Evolutionary conservation across 1,284 basidiomycete species (phyloP), one percentile per base, ranked within the genome.

Genomic region (Pholiota adiposa): DNA sequence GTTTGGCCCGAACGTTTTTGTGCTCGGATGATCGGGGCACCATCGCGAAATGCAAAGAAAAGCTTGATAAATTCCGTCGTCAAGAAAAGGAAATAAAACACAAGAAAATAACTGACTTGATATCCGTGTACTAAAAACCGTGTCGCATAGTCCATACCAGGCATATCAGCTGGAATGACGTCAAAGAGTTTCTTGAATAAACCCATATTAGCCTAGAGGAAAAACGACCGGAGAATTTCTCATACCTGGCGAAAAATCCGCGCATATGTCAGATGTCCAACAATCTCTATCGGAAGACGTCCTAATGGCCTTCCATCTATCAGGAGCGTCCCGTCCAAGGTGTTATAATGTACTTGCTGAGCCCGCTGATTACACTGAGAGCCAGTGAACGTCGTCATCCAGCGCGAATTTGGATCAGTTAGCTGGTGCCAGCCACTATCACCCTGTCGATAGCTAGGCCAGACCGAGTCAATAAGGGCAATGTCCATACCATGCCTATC

Each of bases 241-340:
- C 18, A 31, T 54, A 73, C 72, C 56, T 67, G 54, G 12, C 68
- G 65, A 34, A 74, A 69, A 23, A 83, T 58, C 0, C 71, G 63
- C 1, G 19, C 21, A 38, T 77, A 83, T 0, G 70, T 65, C 0
- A 70, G 38, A 63, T 81, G 74, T 0, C 27, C 33, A 0, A 71
- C 36, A 34, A 82, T 77, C 0, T 65, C 59, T 0, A 36, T 51
- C 0, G 80, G 78, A 11, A 84, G 69, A 19, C 73, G 72, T 4
- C 75, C 75, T 4, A 81, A 54, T 1, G 75, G 70, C 51, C 73
- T 73, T 0, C 79, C 82, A 50, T 79, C 66, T 6, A 84, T 71
- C 7, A 82, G 66, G 4, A 85, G 69, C 5, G 61, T 58, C 8
- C 82, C 83, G 33, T 73, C 65, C 4, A 83, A 61, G 1, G 82